Base-by-base conservation (phyloP, 805 yeast genomes). In the Ogataea salicorniae region DNA sequence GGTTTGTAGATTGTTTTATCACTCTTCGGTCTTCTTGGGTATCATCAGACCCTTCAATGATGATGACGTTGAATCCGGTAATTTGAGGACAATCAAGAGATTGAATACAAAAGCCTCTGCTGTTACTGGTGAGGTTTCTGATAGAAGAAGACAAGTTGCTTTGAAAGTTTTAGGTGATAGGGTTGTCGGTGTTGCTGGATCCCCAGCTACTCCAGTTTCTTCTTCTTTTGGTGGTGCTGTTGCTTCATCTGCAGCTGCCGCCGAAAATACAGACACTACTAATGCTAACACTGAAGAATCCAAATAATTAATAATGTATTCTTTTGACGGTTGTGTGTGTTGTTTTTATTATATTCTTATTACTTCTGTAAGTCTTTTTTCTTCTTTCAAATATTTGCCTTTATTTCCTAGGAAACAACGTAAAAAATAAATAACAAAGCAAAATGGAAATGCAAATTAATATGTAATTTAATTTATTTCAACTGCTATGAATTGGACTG, bases 131-230 rank as follows among this genome's bases (percentile, higher is more conserved):
- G 79, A 77, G 51, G 83, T 77, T 4, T 88, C 87, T 18, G 91
- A 85, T 57, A 76, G 92, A 64, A 78, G 91, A 66, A 77, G 87
- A 67, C 88, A 83, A 60, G 80, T 84, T 38, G 92, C 92, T 1
- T 66, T 85, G 48, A 85, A 84, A 60, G 87, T 84, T 16, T 70
- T 85, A 43, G 89, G 84, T 58, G 88, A 84, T 52, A 56, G 61
- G 36, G 60, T 57, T 16, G 59, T 53, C 15, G 29, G 18, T 35
- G 16, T n/a, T 23, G n/a, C 7, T 15, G 34, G 9, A 9, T 11
- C 26, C n/a, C 7, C 23, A 29, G 16, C 26, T 13, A 9, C 43
- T 6, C 14, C 40, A n/a, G 17, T 38, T 23, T 2, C 31, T 8
- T 26, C 31, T 11, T 26, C 31, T 26, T 26, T 26, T 26, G 31